phyloP scores from a whole-genome alignment of 768 basidiomycete genomes.

The Mycena indigotica region DNA sequence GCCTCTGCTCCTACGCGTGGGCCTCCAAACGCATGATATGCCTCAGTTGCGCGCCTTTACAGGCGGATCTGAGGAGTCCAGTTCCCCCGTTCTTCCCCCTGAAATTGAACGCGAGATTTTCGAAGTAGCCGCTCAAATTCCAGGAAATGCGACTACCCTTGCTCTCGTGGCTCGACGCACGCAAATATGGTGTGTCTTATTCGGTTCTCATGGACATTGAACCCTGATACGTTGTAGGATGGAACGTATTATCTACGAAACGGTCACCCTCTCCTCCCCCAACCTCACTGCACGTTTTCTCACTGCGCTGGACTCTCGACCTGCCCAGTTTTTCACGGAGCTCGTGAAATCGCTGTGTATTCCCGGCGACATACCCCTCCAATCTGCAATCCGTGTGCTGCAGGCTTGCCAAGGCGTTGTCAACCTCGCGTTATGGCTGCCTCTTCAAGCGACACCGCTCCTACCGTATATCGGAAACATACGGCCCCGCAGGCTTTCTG shows the following conservation, averaged over 20 bases:
- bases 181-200: slow-evolving; percentile 25
- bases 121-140: slow-evolving; percentile 26
- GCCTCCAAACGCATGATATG: slow-evolving; percentile 15
- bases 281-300: slow-evolving; percentile 23
- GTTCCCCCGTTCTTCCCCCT: slow-evolving; percentile 17
- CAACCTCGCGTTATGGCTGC: slow-evolving; percentile 30
- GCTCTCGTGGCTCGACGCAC: slow-evolving; percentile 26
- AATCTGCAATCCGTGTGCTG: slow-evolving; percentile 23
- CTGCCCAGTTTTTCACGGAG: slow-evolving; percentile 24
- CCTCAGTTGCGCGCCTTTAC: background rate
- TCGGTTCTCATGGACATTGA: background rate
- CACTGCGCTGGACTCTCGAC: slow-evolving; percentile 21
- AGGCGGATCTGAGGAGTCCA: background rate
- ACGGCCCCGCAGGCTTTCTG: slow-evolving; percentile 26
- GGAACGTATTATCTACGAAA: slow-evolving; percentile 28
- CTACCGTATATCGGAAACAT: slow-evolving; percentile 24
- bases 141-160: slow-evolving; percentile 22
- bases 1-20: too few species aligned
- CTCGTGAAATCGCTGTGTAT: slow-evolving; percentile 31
- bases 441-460: slow-evolving; percentile 9
- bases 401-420: slow-evolving; percentile 28
- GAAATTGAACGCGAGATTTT: slow-evolving; percentile 31
- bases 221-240: slow-evolving; percentile 21
- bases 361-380: slow-evolving; percentile 25
- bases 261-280: slow-evolving; percentile 23